A percentile compares a stretch with the other conserved stretches of the same genome.
Evolutionary conservation across 176 grass and related monocot genomes (phyloP).

Genomic region (Hordeum vulgare): DNA sequence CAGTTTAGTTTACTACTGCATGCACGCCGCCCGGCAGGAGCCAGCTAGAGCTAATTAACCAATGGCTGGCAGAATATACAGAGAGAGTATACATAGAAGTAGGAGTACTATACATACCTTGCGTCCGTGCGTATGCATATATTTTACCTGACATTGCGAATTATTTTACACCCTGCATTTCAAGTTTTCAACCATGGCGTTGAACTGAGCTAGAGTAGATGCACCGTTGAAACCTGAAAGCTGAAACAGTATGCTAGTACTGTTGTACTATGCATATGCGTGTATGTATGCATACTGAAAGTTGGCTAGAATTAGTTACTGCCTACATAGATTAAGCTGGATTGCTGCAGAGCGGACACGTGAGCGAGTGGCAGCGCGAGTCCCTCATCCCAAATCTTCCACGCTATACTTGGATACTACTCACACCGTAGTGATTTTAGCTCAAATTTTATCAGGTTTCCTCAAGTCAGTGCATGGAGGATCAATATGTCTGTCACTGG

Average conservation of each 20-base stretch:
- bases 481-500: too few species aligned
- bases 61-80: neutral
- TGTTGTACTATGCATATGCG: neutral
- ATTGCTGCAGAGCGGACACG: too few species aligned
- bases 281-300: neutral
- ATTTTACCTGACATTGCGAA: neutral
- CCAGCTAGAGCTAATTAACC: neutral
- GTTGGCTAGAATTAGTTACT: neutral
- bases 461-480: too few species aligned
- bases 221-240: neutral
- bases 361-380: too few species aligned
- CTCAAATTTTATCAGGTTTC: neutral
- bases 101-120: neutral
- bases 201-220: neutral
- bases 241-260: neutral
- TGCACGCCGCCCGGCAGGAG: neutral
- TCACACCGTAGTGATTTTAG: too few species aligned
- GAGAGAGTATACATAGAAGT: too few species aligned
- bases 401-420: too few species aligned
- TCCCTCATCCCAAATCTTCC: too few species aligned
- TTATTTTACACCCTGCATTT: neutral
- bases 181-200: neutral
- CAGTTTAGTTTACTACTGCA: neutral
- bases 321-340: neutral
- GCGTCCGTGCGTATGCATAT: neutral